Base-by-base conservation (phyloP, 352 stramenopile genomes). In the Phytopythium boreale region DNA sequence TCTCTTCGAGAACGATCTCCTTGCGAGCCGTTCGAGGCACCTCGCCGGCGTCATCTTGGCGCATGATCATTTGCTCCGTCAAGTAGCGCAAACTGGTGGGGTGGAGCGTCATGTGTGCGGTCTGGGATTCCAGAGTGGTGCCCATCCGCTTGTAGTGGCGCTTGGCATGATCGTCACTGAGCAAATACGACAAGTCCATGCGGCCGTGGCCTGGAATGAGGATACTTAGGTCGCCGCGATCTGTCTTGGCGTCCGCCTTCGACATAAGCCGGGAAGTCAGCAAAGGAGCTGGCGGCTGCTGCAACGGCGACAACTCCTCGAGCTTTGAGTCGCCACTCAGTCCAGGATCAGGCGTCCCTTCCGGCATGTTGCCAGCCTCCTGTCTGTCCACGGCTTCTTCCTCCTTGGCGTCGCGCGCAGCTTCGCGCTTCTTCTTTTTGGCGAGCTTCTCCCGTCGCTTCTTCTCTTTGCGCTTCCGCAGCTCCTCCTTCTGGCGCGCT, bases 391-490 rank as follows among this genome's bases (percentile, higher is more conserved):
- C 8, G 44, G 43, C 12, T 26, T 49, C 22, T 7, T 44, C n/a
- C 41, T 71, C 56, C 22, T 34, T 59, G 22, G 47, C 63, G 2
- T 22, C 43, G 6, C 46, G 31, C 17, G 31, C 22, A 31, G 55
- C 64, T 22, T 70, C 66, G 17, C 72, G 69, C n/a, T 59, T 76
- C 59, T 84, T 86, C 66, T 80, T 84, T 50, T 80, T 86, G 1
- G 68, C 62, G 29, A 80, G 20, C 39, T 77, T 80, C 36, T 88
- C 80, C 34, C 68, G 66, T 14, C 80, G 75, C 56, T 79, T 85
- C 58, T 83, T 88, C 53, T 91, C 82, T 58, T 89, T 91, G 10
- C 82, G 75, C 59, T 84, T 85, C 14, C 77, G 69, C 10, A 89
- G 41, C 9, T 88, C 82, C 52, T 91, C 79, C 46, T 89, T 87